A percentile compares a stretch with the other conserved stretches of the same genome.
Evolutionary conservation across 345 rosid genomes (phyloP).

Genomic region (Crucihimalaya himalaica): DNA sequence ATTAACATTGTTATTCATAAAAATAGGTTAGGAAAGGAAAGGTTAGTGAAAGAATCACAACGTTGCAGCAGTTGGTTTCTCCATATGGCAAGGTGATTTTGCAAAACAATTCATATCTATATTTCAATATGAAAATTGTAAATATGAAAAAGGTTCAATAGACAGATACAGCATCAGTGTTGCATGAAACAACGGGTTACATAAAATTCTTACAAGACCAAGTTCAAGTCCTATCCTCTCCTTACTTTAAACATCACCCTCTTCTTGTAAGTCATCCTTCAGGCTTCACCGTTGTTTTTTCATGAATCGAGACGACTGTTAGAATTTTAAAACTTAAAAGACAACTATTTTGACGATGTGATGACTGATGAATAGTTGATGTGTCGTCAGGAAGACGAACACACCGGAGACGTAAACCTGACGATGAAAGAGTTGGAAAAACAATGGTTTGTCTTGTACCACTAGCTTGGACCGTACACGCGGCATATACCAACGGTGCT

Average conservation of each 20-base stretch:
- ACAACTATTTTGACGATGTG: neutral
- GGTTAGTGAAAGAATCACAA: slow-evolving; percentile 65
- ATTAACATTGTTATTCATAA: neutral
- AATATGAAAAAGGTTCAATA: slow-evolving; percentile 21
- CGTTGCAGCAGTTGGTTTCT: slow-evolving; percentile 83
- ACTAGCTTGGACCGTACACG: slow-evolving; percentile 49
- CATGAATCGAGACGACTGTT: neutral
- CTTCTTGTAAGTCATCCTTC: slow-evolving; percentile 19
- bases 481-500: slow-evolving; percentile 61
- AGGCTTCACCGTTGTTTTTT: too few relatives aligned
- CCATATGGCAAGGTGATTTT: slow-evolving; percentile 83
- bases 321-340: neutral
- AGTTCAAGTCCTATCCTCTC: slow-evolving; percentile 70
- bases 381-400: slow-evolving; percentile 9
- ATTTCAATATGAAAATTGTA: neutral
- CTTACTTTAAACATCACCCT: slow-evolving; percentile 53
- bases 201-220: slow-evolving; percentile 82
- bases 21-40: slow-evolving; percentile 57
- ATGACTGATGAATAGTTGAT: slow-evolving; percentile 24
- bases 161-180: slow-evolving; percentile 83
- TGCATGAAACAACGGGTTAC: slow-evolving; percentile 86
- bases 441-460: slow-evolving; percentile 73
- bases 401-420: neutral
- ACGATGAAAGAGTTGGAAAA: slow-evolving; percentile 46
- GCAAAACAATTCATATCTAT: neutral